A percentile compares a stretch with the other conserved stretches of the same genome.
Conservation (phyloP, 768 basidiomycete genomes). For the Pleurotus platypus region DNA sequence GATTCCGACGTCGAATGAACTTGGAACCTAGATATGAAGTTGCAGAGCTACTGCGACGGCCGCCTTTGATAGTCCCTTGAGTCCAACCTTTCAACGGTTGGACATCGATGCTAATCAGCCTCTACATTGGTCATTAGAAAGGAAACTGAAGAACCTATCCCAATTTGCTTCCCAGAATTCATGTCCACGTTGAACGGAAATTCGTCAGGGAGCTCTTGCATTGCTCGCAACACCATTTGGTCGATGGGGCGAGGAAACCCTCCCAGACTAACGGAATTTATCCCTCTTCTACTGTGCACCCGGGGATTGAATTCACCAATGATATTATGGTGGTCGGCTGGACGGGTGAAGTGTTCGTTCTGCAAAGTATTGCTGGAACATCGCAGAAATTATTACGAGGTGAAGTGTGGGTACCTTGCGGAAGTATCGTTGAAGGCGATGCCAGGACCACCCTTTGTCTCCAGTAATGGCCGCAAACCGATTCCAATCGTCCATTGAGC, state of each 20-base stretch:
- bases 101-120: neutral
- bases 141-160: constrained; percentile 20
- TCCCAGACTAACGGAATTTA: constrained; percentile 19
- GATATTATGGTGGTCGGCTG: constrained; percentile 25
- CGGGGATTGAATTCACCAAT: constrained; percentile 22
- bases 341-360: constrained; percentile 23
- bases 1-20: constrained; percentile 19
- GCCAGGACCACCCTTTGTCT: constrained; percentile 27
- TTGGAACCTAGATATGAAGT: constrained; percentile 21
- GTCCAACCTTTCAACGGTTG: constrained; percentile 14
- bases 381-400: neutral
- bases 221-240: constrained; percentile 17
- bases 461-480: constrained; percentile 19
- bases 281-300: constrained; percentile 22
- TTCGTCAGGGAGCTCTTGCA: constrained; percentile 14
- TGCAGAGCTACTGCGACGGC: constrained; percentile 18
- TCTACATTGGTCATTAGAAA: neutral
- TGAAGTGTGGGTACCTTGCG: constrained; percentile 14
- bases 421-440: constrained; percentile 20
- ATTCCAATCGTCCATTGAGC: constrained; percentile 22
- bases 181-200: constrained; percentile 26
- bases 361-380: constrained; percentile 8
- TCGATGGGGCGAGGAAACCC: constrained; percentile 19
- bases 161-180: constrained; percentile 25
- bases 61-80: constrained; percentile 15